These are phyloP conservation scores for Phytopythium aichiense DNA, from an alignment of 352 stramenopile genomes.

Conservation along the genomic window DNA sequence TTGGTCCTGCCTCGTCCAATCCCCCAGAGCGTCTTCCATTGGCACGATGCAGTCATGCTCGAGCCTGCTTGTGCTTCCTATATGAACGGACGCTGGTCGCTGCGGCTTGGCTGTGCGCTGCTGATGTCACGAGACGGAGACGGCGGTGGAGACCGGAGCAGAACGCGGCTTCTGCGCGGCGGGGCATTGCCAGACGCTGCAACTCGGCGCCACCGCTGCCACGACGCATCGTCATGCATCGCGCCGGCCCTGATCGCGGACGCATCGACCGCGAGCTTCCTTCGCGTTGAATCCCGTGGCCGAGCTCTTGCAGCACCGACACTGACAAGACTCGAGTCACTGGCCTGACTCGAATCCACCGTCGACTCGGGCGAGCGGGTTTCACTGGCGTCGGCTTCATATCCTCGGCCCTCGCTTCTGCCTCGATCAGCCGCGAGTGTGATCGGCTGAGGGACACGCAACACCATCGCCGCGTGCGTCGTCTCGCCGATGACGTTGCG, in stretches of 20 bases:
- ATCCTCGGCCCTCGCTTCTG: background rate
- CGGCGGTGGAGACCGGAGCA: background rate
- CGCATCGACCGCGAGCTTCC: background rate
- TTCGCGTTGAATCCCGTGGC: background rate
- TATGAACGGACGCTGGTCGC: background rate
- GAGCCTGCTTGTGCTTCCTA: background rate
- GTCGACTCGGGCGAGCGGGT: background rate
- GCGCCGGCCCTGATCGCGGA: background rate
- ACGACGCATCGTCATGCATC: conserved; percentile 10
- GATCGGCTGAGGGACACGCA: conserved; percentile 10
- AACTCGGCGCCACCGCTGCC: conserved; percentile 31
- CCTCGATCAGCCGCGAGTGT: background rate
- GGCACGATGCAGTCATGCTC: too few relatives aligned
- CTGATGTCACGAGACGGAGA: background rate
- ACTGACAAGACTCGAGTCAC: too few relatives aligned
- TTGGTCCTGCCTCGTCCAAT: background rate
- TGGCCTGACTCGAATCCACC: background rate
- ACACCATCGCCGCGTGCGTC: conserved; percentile 64
- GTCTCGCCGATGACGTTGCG: conserved; percentile 43
- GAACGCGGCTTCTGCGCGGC: background rate
- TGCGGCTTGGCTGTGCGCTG: background rate
- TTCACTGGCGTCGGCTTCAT: background rate
- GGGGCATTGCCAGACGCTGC: background rate
- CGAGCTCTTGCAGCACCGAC: background rate
- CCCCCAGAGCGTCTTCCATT: too few relatives aligned